Evolutionary conservation across 495 filamentous ascomycete genomes (phyloP), one percentile per base, ranked within the genome.

Genomic region (Achaetomiella virescens): DNA sequence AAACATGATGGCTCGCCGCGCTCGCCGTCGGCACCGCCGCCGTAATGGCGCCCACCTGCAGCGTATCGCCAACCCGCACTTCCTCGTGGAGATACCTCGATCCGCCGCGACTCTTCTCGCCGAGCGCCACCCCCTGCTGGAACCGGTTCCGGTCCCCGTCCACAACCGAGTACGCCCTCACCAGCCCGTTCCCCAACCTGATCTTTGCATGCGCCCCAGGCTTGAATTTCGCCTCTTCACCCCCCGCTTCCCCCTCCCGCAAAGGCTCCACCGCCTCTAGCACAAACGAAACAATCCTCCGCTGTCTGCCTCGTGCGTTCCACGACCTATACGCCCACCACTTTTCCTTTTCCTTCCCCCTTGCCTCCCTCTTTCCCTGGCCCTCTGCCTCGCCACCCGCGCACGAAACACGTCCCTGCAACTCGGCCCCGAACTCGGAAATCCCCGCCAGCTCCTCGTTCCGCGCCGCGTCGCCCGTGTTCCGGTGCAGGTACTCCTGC

Each of bases 401-500:
- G 56, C 67, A 45, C 66, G 60, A 35, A 79, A 78, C 1, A 60
- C 62, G 36, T 74, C 65, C 10, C 67, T 66, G 40, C 70, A 73
- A n/a, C 58, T 80, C 77, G 1, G 66, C 61, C 3, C 80, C 79
- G 37, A 84, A 71, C 57, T 71, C 75, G 2, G 59, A 58, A 8
- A 84, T 70, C 1, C 48, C 57, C 0, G 73, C 67, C 1, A 83
- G 65, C 61, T 75, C 69, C 48, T 67, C 67, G 59, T 82, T 74
- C 63, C 69, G 70, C 25, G 61, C 70, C 0, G 59, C 58, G 56
- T 83, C 70, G 20, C 64, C 66, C 41, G 62, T 70, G 33, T 73
- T 73, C 6, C 74, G 60, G 62, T 82, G 77, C 41, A 83, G 64
- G 54, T 78, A 82, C 55, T 80, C 73, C 61, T 82, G 79, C 2